Conservation (phyloP, 23 red algal genomes). For the Agarophyton chilense region DNA sequence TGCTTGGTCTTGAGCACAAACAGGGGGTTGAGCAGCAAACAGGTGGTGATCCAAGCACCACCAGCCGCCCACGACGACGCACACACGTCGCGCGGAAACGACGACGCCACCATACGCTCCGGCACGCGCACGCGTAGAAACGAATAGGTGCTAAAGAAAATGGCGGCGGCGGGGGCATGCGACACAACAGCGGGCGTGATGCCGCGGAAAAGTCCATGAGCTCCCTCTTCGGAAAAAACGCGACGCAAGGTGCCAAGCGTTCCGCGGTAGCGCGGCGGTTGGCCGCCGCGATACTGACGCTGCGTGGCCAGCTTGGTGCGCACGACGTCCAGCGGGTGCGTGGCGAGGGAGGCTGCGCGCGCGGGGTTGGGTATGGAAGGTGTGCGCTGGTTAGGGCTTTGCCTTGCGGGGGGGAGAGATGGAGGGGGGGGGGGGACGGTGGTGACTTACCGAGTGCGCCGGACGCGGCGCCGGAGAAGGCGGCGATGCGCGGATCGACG, state of each 20-base stretch:
- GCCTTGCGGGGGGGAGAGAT: no score
- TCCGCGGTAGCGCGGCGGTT: conserved; percentile 35
- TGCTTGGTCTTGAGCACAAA: conserved; percentile 60
- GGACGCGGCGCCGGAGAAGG: conserved; percentile 39
- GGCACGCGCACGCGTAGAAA: conserved; percentile 10
- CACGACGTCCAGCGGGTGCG: conserved; percentile 58
- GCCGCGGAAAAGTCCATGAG: conserved; percentile 34
- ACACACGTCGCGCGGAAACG: background rate
- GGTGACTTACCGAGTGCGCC: conserved; percentile 1
- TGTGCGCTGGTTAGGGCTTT: no score
- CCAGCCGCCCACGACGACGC: conserved; percentile 22
- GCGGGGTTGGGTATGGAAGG: no score
- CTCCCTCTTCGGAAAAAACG: conserved; percentile 46
- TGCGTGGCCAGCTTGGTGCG: conserved; percentile 56
- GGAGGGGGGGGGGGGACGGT: background rate
- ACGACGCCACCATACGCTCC: background rate
- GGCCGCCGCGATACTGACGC: conserved; percentile 17
- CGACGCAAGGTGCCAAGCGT: conserved; percentile 39
- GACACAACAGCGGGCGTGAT: conserved; percentile 47
- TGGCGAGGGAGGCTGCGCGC: conserved; percentile 36
- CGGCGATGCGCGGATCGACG: conserved; percentile 21
- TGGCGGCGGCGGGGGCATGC: conserved; percentile 49
- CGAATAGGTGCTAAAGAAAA: conserved; percentile 52
- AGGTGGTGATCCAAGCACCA: conserved; percentile 43
- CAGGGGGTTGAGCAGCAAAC: conserved; percentile 53